These are phyloP conservation scores for Phytophthora pinifolia DNA, from an alignment of 352 stramenopile species.

Conservation along the genomic window DNA sequence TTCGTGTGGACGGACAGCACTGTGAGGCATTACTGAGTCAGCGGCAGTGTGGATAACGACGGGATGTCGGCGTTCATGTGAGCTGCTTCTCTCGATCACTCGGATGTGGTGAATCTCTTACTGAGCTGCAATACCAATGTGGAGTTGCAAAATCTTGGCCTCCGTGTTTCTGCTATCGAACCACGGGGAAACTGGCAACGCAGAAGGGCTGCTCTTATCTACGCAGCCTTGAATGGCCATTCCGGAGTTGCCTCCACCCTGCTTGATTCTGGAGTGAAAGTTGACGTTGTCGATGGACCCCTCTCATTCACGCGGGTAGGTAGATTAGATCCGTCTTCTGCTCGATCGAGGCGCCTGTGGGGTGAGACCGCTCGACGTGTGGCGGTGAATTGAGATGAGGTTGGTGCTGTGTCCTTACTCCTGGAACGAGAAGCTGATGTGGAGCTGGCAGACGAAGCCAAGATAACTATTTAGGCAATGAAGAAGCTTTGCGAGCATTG, in stretches of 20 bases:
- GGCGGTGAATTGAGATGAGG: neutral
- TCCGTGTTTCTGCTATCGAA: neutral
- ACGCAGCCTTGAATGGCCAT: neutral
- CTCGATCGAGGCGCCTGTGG: neutral
- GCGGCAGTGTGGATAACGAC: neutral
- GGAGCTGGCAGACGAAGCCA: neutral
- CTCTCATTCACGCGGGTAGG: neutral
- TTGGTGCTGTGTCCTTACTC: neutral
- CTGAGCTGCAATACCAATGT: neutral
- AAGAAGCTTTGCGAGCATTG: neutral
- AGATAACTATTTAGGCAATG: neutral
- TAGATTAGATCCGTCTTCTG: neutral
- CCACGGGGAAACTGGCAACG: neutral
- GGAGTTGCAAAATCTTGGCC: neutral
- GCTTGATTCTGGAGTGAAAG: neutral
- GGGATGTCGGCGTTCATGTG: slow-evolving; percentile 2
- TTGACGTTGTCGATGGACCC: neutral
- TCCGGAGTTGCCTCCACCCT: neutral
- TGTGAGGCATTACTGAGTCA: too few species aligned
- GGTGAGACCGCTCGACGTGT: neutral
- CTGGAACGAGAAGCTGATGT: neutral
- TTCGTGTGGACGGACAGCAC: too few species aligned
- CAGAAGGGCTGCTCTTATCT: slow-evolving; percentile 1
- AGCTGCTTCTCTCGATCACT: neutral
- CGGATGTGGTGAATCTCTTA: neutral